Evolutionary conservation across 768 basidiomycete species (phyloP), one percentile per base, ranked within the genome.

Genomic region (Amanita phalloides): DNA sequence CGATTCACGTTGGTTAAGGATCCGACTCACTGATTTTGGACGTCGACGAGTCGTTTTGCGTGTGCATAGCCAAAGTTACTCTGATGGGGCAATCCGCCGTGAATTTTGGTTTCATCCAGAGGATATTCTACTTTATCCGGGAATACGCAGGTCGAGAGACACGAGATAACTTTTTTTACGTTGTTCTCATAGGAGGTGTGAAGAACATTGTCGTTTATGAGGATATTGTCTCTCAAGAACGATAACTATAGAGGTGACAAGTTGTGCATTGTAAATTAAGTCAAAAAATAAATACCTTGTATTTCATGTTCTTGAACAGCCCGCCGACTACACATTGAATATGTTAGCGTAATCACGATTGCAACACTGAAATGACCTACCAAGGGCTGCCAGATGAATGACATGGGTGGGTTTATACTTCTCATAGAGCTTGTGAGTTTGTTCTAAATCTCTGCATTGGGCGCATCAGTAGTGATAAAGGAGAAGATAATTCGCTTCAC

Each of bases 1-100:
- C n/a, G 33, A 14, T 30, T 23, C 14, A 17, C 32, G 45, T 46
- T 45, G 36, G 26, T 25, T 10, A 33, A 14, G 23, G 10, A 36
- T 20, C 17, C 1, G n/a, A 5, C 84, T 52, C 54, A 93, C 93
- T 87, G 92, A 63, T 97, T 97, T 63, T 91, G 87, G 1, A 96
- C 82, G 63, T 97, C 95, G 6, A 98, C 91, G 76, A 97, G 78
- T 17, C 94, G 78, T 69, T 98, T 98, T 38, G 91, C 93, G 60
- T 97, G 86, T 1, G 95, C 89, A 60, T 98, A 98, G 28, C 94
- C 95, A 69, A 90, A 97, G 76, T 97, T 97, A 59, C 89, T 91
- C 53, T 84, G 75, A 63, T 98, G 95, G 5, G 94, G 94, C 20
- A 89, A 90, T 17, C 94, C 94, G 33, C 76, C 74, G 67, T 98